These are phyloP conservation scores for Phaeosphaeria sp. DNA, from an alignment of 2,329 filamentous ascomycete species.

Conservation along the genomic window DNA sequence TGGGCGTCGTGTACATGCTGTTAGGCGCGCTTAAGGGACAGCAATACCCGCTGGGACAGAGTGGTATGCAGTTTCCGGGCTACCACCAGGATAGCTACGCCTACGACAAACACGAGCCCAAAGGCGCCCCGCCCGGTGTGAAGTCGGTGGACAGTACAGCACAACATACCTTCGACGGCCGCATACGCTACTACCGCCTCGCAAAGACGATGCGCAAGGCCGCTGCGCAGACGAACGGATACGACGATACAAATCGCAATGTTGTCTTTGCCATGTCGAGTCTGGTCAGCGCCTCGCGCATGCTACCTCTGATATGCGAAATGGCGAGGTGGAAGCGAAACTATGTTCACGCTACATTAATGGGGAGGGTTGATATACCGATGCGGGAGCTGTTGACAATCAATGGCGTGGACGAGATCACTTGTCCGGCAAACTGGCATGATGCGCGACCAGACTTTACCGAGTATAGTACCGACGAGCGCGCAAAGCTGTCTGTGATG, in stretches of 20 bases:
- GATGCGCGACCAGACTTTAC: slow-evolving; percentile 80
- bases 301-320: slow-evolving; percentile 84
- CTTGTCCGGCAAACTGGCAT: slow-evolving; percentile 72
- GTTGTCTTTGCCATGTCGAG: slow-evolving; percentile 81
- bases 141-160: slow-evolving; percentile 20
- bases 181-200: slow-evolving; percentile 72
- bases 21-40: slow-evolving; percentile 49
- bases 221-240: slow-evolving; percentile 62
- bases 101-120: slow-evolving; percentile 30
- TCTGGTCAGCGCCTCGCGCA: slow-evolving; percentile 71
- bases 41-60: slow-evolving; percentile 3
- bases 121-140: slow-evolving; percentile 37
- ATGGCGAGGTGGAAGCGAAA: slow-evolving; percentile 76
- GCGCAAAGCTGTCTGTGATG: slow-evolving; percentile 70
- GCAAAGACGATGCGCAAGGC: slow-evolving; percentile 65
- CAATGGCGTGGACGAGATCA: slow-evolving; percentile 74
- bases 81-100: slow-evolving; percentile 5
- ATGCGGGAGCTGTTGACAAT: slow-evolving; percentile 74
- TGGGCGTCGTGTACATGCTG: slow-evolving; percentile 67
- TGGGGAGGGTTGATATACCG: slow-evolving; percentile 74
- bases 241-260: slow-evolving; percentile 66
- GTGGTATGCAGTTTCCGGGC: slow-evolving; percentile 3
- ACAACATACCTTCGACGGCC: slow-evolving; percentile 66
- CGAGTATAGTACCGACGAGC: slow-evolving; percentile 71
- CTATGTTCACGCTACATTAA: slow-evolving; percentile 80